phyloP scores from a whole-genome alignment of 1,284 basidiomycete species.

The Heliocybe sulcata region DNA sequence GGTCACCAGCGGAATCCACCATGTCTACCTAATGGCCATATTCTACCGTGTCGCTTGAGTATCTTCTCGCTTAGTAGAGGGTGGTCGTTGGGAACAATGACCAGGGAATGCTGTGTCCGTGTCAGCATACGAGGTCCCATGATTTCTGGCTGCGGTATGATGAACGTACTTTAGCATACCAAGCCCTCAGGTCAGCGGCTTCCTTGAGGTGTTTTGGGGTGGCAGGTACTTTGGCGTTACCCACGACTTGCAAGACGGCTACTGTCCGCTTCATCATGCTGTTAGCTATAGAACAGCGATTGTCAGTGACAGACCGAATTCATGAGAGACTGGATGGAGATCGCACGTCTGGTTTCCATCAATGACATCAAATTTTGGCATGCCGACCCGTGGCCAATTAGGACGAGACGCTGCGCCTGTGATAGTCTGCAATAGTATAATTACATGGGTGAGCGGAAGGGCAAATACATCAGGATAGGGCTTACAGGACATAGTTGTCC shows the following conservation, averaged over 20 bases:
- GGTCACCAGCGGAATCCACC: constrained; percentile 2
- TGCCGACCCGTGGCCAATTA: constrained; percentile 86
- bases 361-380: constrained; percentile 72
- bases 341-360: constrained; percentile 62
- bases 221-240: constrained; percentile 50
- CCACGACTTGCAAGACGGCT: constrained; percentile 74
- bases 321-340: constrained; percentile 8
- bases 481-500: constrained; percentile 95
- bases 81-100: constrained; percentile 55
- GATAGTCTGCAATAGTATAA: constrained; percentile 46
- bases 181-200: constrained; percentile 41
- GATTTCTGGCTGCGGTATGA: background rate
- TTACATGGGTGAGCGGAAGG: constrained; percentile 22
- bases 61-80: constrained; percentile 41
- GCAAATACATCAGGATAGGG: too few relatives aligned
- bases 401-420: constrained; percentile 60
- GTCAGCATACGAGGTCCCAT: constrained; percentile 4
- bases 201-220: constrained; percentile 49
- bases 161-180: constrained; percentile 54
- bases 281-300: constrained; percentile 23
- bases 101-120: constrained; percentile 48
- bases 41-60: constrained; percentile 48
- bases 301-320: background rate
- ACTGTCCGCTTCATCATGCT: constrained; percentile 57
- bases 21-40: constrained; percentile 47